Conservation (phyloP, 768 basidiomycete species). For the Tubosaeta brunneosetosa region DNA sequence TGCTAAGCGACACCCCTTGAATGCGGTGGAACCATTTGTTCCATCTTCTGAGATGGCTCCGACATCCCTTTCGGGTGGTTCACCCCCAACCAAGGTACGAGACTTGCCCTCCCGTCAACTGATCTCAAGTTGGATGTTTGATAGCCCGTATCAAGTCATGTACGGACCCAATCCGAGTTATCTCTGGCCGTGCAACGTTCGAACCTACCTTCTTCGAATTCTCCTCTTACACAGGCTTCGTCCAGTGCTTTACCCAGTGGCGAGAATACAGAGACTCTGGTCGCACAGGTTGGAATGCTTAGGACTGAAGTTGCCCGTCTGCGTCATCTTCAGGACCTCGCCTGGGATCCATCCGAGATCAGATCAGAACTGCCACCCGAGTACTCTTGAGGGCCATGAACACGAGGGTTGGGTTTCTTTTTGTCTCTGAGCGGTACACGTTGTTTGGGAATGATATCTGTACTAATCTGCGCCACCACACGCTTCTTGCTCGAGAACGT, state of each 20-base stretch:
- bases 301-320: constrained; percentile 12
- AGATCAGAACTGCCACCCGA: background rate
- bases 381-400: background rate
- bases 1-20: background rate
- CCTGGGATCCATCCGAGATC: background rate
- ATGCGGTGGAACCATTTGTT: constrained; percentile 4
- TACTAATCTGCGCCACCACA: too few species aligned
- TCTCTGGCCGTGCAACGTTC: background rate
- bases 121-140: background rate
- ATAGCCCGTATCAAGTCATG: background rate
- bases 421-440: too few species aligned
- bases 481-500: too few species aligned
- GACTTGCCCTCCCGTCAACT: too few species aligned
- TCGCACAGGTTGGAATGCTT: background rate
- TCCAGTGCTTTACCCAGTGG: background rate
- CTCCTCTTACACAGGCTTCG: background rate
- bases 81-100: background rate
- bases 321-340: background rate
- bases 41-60: background rate
- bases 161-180: background rate
- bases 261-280: background rate
- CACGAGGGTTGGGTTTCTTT: too few species aligned
- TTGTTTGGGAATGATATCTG: too few species aligned
- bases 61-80: background rate
- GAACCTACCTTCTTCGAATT: background rate